Percentiles rank a stretch among this genome's conserved stretches.
Evolutionary conservation across 768 basidiomycete genomes (phyloP).

Genomic region (Lentinula sp.): DNA sequence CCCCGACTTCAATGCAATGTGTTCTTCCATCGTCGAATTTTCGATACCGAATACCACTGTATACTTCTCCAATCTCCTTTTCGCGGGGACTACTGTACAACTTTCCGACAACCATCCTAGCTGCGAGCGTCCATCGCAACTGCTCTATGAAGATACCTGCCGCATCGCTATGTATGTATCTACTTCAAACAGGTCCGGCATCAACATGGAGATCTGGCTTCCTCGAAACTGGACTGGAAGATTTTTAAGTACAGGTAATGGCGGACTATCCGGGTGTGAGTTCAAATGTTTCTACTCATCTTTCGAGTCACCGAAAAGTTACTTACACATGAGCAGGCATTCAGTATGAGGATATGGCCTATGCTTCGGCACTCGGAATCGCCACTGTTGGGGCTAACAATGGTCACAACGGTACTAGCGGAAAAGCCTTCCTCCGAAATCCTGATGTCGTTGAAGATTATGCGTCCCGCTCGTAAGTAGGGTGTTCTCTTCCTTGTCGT

Average conservation of each 20-base stretch:
- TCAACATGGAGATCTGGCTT: conserved; percentile 11
- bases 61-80: neutral
- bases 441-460: conserved; percentile 16
- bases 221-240: conserved; percentile 9
- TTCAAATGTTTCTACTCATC: neutral
- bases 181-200: conserved; percentile 7
- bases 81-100: neutral
- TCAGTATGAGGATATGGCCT: conserved; percentile 11
- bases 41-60: neutral
- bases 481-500: no score
- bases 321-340: conserved; percentile 9
- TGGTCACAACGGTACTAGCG: conserved; percentile 14
- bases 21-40: neutral
- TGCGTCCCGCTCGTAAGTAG: conserved; percentile 10
- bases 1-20: neutral
- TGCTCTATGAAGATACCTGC: conserved; percentile 2
- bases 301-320: neutral
- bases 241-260: conserved; percentile 10
- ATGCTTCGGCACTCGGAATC: conserved; percentile 12
- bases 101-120: neutral
- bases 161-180: conserved; percentile 7
- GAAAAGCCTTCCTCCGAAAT: conserved; percentile 11
- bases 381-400: conserved; percentile 13
- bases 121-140: conserved; percentile 1
- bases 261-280: conserved; percentile 11